Base-by-base conservation (phyloP, 352 stramenopile genomes). In the Plasmopara halstedii region DNA sequence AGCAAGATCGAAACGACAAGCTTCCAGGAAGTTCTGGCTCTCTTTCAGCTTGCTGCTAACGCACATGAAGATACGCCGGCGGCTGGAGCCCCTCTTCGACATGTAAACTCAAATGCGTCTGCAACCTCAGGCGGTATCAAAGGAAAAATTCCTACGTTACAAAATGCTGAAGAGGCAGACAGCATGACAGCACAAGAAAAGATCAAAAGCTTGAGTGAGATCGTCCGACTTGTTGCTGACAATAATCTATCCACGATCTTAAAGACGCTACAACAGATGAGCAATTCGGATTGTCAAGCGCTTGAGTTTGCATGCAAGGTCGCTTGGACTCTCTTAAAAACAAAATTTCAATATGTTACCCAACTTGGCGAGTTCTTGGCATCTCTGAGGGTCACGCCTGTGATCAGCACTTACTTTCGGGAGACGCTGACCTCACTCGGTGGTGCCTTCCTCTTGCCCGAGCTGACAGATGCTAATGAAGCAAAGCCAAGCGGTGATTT, bases 301-400 rank as follows among this genome's bases (percentile, higher is more conserved):
- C 29, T 64, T 22, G 67, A 78, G 27, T 70, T 65, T 14, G 38
- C 46, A n/a, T 65, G 53, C 36, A 81, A 76, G 43, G 29, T 81
- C 21, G 57, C 49, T 22, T 49, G 32, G 1, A 43, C 53, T 4
- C 37, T 59, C 15, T 46, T 81, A 1, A 26, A 46, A 25, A 21
- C 23, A 31, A 52, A 50, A 14, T 44, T 27, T 1, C 26, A 40
- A 6, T 21, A 48, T 22, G 19, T 43, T 0, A 23, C 52, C n/a
- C 40, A 52, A 3, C 40, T 73, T 4, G 60, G 65, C 14, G 42
- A 38, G 9, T 67, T 70, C 27, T 15, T 81, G 13, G 49, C 44
- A 7, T 56, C 67, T 3, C n/a, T 76, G n/a, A 86, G 83, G 34
- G 35, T 86, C 1, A 26, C 42, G 6, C 70, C 72, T 3, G 48